phyloP scores from a whole-genome alignment of 306 rosid genomes.

The Leucaena leucocephala region DNA sequence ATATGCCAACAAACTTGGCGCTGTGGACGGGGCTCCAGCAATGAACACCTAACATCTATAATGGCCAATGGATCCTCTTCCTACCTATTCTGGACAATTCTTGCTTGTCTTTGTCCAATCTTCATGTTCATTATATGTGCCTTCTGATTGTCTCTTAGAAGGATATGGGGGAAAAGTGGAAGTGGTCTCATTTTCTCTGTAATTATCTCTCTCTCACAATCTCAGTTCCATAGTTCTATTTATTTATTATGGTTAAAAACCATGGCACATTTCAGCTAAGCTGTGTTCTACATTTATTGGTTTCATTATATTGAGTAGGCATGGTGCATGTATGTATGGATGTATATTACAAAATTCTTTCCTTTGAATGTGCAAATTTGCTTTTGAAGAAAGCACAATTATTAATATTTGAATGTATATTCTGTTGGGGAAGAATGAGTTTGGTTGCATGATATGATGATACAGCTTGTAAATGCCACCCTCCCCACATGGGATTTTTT shows the following conservation, averaged over 20 bases:
- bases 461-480: constrained; percentile 38
- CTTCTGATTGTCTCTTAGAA: constrained; percentile 34
- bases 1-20: constrained; percentile 43
- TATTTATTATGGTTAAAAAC: constrained; percentile 34
- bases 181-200: constrained; percentile 49
- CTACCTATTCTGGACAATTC: constrained; percentile 40
- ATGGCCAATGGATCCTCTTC: constrained; percentile 19
- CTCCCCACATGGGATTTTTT: constrained; percentile 37
- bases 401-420: constrained; percentile 34
- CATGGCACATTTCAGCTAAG: constrained; percentile 32
- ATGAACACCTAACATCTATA: constrained; percentile 36
- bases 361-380: constrained; percentile 29
- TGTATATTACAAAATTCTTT: background rate
- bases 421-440: constrained; percentile 24
- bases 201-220: constrained; percentile 38
- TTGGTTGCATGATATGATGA: constrained; percentile 31
- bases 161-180: constrained; percentile 29
- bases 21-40: constrained; percentile 49
- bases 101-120: constrained; percentile 46
- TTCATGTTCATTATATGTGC: constrained; percentile 30
- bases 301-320: constrained; percentile 2
- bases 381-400: constrained; percentile 38
- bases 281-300: constrained; percentile 36
- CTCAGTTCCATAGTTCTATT: constrained; percentile 31
- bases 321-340: background rate